Base-by-base conservation (phyloP, 2,329 filamentous ascomycete species). In the Colletotrichum godetiae region DNA sequence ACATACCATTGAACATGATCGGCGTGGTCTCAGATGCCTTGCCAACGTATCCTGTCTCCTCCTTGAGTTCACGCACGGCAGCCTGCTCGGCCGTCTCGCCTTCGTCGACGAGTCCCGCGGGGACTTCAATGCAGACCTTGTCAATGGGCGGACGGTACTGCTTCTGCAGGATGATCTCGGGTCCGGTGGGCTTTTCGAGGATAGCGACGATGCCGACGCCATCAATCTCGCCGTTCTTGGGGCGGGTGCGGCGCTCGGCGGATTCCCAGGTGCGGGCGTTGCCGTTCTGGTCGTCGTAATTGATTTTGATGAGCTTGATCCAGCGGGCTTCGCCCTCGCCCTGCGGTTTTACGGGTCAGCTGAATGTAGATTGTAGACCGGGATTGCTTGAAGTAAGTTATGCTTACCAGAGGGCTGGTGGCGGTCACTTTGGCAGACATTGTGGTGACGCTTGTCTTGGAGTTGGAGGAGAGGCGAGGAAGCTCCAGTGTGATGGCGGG, bases 161-260 rank as follows among this genome's bases (percentile, higher is more conserved):
- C 80, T 91, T 92, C 80, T 93, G 91, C 1, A 93, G 86, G 24
- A 93, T 81, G 57, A 92, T 86, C 77, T 91, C 85, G 3, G 88
- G 87, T 0, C 85, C 88, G 0, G 82, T 82, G 10, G 86, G 80
- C 75, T 87, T 88, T 75, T 90, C 84, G 15, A 95, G 84, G 75
- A 95, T 89, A 55, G 92, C 93, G 19, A 94, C 86, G 70, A 95
- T 93, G 73, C 92, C 92, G 15, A 95, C 92, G 65, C 91, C 92
- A 77, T 95, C 93, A 66, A 94, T 91, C 42, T 90, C 88, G 70
- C 86, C 86, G 75, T 82, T 85, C 68, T 85, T 84, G 13, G 92
- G 92, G 4, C 92, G 89, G 0, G 92, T 94, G 35, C 87, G 87
- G n/a, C 93, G 89, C 81, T 94, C 91, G 19, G 91, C 91, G 0